Conservation (phyloP, 129 eudicot genomes). For the Erigeron canadensis region DNA sequence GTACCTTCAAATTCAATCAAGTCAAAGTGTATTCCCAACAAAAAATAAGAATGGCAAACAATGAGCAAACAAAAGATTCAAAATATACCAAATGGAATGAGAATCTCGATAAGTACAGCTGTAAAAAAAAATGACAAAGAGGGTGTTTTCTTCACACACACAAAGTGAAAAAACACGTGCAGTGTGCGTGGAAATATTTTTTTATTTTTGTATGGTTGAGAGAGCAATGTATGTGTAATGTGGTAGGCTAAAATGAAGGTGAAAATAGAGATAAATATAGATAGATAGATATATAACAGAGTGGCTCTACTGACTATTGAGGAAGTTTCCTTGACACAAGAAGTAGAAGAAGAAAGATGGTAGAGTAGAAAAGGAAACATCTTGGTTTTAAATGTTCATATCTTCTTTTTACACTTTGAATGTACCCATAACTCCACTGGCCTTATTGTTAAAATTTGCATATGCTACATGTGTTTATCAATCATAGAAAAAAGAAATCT, state of each 20-base stretch:
- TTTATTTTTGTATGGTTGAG: constrained; percentile 12
- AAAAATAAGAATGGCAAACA: not conserved
- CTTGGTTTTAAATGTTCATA: not conserved
- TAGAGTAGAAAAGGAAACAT: not conserved
- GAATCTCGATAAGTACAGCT: constrained; percentile 36
- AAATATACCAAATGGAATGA: constrained; percentile 27
- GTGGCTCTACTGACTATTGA: constrained; percentile 16
- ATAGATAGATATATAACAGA: constrained; percentile 5
- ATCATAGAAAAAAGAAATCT: too few relatives aligned
- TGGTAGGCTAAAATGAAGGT: constrained; percentile 7
- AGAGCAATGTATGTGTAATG: constrained; percentile 20
- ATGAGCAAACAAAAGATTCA: constrained; percentile 28
- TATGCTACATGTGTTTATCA: too few relatives aligned
- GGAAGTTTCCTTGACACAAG: constrained; percentile 28
- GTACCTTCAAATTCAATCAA: constrained; percentile 25
- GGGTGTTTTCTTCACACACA: constrained; percentile 17
- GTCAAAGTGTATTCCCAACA: not conserved
- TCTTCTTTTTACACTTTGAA: constrained; percentile 16
- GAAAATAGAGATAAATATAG: constrained; percentile 2
- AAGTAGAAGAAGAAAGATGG: constrained; percentile 7
- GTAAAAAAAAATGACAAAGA: constrained; percentile 4
- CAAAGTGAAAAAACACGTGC: too few relatives aligned
- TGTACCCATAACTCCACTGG: constrained; percentile 3
- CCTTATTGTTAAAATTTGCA: not conserved
- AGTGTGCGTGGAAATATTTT: constrained; percentile 23